Conservation (phyloP, 495 filamentous ascomycete species). For the Aspergillus sclerotiicarbonarius region DNA sequence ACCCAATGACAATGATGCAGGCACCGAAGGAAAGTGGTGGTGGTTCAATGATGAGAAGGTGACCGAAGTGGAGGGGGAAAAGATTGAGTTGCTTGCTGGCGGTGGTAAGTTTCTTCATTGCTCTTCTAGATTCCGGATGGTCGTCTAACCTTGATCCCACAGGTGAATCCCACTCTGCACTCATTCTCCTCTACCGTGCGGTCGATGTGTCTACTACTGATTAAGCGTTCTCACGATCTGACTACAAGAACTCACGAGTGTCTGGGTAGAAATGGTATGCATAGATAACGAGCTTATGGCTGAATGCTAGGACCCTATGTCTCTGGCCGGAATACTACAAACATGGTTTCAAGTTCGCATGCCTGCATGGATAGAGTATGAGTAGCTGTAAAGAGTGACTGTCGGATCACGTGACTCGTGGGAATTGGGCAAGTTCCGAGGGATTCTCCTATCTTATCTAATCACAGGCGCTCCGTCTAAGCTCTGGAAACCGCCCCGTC, state of each 20-base stretch:
- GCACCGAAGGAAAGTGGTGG: slow-evolving; percentile 95
- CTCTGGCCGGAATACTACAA: neutral
- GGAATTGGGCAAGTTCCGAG: neutral
- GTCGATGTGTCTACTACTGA: slow-evolving; percentile 61
- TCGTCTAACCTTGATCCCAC: slow-evolving; percentile 19
- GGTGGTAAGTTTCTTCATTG: slow-evolving; percentile 60
- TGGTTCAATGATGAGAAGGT: slow-evolving; percentile 99
- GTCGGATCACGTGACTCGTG: neutral
- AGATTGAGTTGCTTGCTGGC: slow-evolving; percentile 85
- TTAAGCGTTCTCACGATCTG: slow-evolving; percentile 21
- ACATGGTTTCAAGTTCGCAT: neutral
- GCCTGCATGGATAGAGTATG: neutral
- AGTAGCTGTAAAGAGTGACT: too few relatives aligned
- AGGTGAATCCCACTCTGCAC: slow-evolving; percentile 89
- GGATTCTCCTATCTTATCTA: slow-evolving; percentile 1
- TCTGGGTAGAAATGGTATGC: neutral
- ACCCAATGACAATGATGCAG: slow-evolving; percentile 63
- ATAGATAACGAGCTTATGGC: slow-evolving; percentile 4
- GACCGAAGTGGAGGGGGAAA: slow-evolving; percentile 83
- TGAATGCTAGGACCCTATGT: neutral
- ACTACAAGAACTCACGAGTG: neutral
- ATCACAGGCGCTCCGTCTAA: neutral
- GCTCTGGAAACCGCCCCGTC: neutral
- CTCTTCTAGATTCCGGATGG: neutral
- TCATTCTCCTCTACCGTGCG: slow-evolving; percentile 89